A percentile compares a stretch with the other conserved stretches of the same genome.
Evolutionary conservation across 495 filamentous ascomycete genomes (phyloP).

Genomic region (Acidomyces sp.): DNA sequence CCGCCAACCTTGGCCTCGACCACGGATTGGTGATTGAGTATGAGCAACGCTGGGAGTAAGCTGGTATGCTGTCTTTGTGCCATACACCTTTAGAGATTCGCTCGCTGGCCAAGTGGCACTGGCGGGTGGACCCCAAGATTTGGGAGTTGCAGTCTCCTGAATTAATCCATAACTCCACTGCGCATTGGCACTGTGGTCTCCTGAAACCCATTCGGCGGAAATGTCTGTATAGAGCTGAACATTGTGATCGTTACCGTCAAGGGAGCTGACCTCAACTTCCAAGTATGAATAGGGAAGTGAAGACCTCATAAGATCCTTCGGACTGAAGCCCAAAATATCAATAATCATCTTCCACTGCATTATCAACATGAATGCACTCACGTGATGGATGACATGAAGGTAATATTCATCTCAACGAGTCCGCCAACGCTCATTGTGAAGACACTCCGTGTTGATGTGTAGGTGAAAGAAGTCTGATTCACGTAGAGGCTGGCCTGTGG

Average conservation of each 20-base stretch:
- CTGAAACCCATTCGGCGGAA: slow-evolving; percentile 51
- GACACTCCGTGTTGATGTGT: slow-evolving; percentile 45
- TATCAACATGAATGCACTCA: slow-evolving; percentile 29
- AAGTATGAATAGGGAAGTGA: slow-evolving; percentile 47
- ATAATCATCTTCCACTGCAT: not conserved
- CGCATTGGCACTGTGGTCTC: slow-evolving; percentile 36
- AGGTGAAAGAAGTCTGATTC: slow-evolving; percentile 40
- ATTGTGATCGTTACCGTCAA: slow-evolving; percentile 41
- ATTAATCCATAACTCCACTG: slow-evolving; percentile 42
- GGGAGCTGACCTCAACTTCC: slow-evolving; percentile 38
- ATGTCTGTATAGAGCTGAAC: slow-evolving; percentile 50
- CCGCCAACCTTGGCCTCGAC: not conserved
- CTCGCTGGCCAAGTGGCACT: not conserved
- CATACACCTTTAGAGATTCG: not conserved
- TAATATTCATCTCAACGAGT: slow-evolving; percentile 40
- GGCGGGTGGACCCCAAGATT: not conserved
- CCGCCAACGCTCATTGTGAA: slow-evolving; percentile 42
- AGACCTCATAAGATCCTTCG: slow-evolving; percentile 39
- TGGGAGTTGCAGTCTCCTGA: slow-evolving; percentile 6
- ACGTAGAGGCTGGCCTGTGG: slow-evolving; percentile 26
- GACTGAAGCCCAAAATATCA: not conserved
- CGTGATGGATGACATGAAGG: slow-evolving; percentile 44
- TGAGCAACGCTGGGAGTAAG: not conserved
- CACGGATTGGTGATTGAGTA: not conserved
- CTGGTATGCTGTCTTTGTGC: slow-evolving; percentile 4